These are phyloP conservation scores for Rhodotorula graminis DNA, from an alignment of 768 basidiomycete genomes.

Conservation along the genomic window DNA sequence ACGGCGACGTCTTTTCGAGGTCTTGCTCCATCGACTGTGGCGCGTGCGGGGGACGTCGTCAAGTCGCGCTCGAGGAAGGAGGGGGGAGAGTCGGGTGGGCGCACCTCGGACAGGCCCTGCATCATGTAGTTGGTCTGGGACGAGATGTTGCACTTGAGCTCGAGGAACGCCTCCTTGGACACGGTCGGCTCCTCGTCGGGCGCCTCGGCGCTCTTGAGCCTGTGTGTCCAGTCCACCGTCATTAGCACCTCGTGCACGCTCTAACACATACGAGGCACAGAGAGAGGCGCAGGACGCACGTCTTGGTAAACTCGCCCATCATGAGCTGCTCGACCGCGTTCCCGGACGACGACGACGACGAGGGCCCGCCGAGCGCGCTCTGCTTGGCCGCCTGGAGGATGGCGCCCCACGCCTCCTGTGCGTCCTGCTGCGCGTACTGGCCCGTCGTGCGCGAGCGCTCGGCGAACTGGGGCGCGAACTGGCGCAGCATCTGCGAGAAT, in stretches of 20 bases:
- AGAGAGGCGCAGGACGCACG: constrained; percentile 50
- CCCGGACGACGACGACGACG: constrained; percentile 38
- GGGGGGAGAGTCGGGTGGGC: constrained; percentile 21
- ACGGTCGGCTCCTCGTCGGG: constrained; percentile 67
- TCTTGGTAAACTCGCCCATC: constrained; percentile 69
- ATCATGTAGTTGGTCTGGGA: constrained; percentile 80
- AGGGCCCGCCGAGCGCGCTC: constrained; percentile 35
- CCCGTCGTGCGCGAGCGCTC: constrained; percentile 52
- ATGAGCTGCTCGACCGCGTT: constrained; percentile 76
- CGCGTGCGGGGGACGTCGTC: background rate
- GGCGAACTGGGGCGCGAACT: constrained; percentile 83
- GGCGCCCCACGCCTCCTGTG: constrained; percentile 81
- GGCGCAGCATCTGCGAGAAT: constrained; percentile 57
- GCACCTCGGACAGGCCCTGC: constrained; percentile 72
- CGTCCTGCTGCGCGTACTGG: constrained; percentile 83
- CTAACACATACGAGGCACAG: too few species aligned
- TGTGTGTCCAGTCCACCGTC: constrained; percentile 44
- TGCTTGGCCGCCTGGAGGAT: constrained; percentile 63
- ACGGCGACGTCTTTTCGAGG: constrained; percentile 75
- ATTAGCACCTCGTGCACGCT: background rate
- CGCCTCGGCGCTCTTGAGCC: constrained; percentile 74
- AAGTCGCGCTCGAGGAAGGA: background rate
- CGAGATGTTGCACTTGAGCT: constrained; percentile 90
- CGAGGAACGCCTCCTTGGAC: constrained; percentile 67
- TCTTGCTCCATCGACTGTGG: constrained; percentile 83